These are phyloP conservation scores for Boletus bicolor DNA, from an alignment of 768 basidiomycete genomes.

Conservation along the genomic window DNA sequence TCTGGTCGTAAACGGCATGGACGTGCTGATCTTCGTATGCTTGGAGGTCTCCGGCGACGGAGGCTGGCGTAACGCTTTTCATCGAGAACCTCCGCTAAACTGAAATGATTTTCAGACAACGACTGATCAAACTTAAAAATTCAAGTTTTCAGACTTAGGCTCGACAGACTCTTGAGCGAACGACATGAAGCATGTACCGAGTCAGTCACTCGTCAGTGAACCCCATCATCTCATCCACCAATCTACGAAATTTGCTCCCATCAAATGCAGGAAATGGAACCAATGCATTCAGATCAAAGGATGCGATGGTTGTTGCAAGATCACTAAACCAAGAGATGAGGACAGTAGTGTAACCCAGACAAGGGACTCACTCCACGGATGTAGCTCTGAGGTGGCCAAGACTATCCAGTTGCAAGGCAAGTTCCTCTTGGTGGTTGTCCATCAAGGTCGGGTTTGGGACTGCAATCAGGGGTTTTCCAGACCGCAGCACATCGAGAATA, in stretches of 20 bases:
- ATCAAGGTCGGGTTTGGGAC: slow-evolving; percentile 87
- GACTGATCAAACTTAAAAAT: background rate
- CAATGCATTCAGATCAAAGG: slow-evolving; percentile 43
- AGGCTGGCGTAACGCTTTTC: slow-evolving; percentile 37
- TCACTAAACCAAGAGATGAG: slow-evolving; percentile 36
- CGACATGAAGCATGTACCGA: slow-evolving; percentile 4
- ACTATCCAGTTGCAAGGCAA: slow-evolving; percentile 64
- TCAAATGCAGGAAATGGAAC: slow-evolving; percentile 68
- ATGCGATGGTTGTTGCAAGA: slow-evolving; percentile 52
- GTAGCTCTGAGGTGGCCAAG: slow-evolving; percentile 58
- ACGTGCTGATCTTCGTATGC: slow-evolving; percentile 73
- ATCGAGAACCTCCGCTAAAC: slow-evolving; percentile 4
- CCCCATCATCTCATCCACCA: slow-evolving; percentile 81
- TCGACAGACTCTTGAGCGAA: background rate
- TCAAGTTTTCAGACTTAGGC: background rate
- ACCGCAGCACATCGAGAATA: slow-evolving; percentile 81
- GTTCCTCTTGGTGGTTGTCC: slow-evolving; percentile 91
- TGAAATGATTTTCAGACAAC: background rate
- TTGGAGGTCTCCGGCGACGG: slow-evolving; percentile 48
- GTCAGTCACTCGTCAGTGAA: slow-evolving; percentile 40
- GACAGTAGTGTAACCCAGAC: background rate
- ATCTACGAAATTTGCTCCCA: slow-evolving; percentile 56
- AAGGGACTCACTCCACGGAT: slow-evolving; percentile 50
- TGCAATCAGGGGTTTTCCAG: slow-evolving; percentile 74
- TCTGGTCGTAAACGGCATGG: slow-evolving; percentile 79